Conservation (phyloP, 202 grass and related monocot species). For the Setaria italica region DNA sequence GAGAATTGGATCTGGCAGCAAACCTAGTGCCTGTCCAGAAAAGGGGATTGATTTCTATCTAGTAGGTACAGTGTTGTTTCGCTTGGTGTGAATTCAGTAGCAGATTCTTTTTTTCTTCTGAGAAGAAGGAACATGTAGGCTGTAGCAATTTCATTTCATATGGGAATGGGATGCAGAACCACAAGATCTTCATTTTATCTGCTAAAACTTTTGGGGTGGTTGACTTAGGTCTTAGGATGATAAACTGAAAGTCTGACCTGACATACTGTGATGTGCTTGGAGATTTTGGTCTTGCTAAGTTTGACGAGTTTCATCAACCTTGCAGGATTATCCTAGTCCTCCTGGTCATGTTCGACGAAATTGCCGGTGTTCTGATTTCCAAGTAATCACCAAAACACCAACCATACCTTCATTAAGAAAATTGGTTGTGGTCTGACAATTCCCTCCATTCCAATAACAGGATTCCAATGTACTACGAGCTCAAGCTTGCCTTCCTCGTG, state of each 20-base stretch:
- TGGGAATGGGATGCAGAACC: not conserved
- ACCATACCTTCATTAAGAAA: not conserved
- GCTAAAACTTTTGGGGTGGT: not conserved
- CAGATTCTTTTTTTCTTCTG: not conserved
- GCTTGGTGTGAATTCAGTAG: not conserved
- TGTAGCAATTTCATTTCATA: too few species aligned
- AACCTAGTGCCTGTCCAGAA: too few species aligned
- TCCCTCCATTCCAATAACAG: conserved; percentile 40
- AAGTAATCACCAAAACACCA: conserved; percentile 55
- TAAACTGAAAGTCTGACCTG: not conserved
- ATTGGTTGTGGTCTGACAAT: not conserved
- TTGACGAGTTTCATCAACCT: conserved; percentile 49
- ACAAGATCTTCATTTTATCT: not conserved
- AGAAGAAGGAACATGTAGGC: not conserved
- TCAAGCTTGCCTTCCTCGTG: conserved; percentile 87
- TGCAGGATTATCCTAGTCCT: conserved; percentile 93
- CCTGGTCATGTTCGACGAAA: conserved; percentile 71
- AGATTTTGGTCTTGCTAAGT: not conserved
- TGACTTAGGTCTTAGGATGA: not conserved
- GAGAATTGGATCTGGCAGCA: not conserved
- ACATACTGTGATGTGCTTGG: not conserved
- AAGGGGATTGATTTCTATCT: conserved; percentile 20
- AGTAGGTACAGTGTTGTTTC: not conserved
- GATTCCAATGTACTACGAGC: conserved; percentile 84
- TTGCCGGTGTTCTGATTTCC: conserved; percentile 59